These are phyloP conservation scores for Metschnikowia kunwiensis DNA, from an alignment of 805 yeast species.

Conservation along the genomic window DNA sequence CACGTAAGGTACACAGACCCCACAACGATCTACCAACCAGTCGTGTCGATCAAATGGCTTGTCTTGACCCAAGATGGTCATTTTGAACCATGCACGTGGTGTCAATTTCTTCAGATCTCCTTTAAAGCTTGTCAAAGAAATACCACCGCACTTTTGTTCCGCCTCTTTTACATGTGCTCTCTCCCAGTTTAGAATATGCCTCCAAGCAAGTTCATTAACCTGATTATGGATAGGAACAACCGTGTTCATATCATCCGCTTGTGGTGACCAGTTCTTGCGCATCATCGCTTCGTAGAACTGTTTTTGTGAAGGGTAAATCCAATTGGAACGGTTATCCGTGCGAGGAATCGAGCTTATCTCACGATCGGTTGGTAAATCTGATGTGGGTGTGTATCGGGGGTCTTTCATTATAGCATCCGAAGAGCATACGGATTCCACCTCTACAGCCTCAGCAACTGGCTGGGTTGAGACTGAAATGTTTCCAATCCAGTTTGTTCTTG, in stretches of 20 bases:
- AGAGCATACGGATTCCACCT: conserved; percentile 39
- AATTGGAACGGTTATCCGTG: conserved; percentile 57
- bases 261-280: conserved; percentile 84
- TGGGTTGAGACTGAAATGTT: conserved; percentile 26
- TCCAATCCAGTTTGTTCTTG: conserved; percentile 56
- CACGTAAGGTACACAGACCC: conserved; percentile 78
- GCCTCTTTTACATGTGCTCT: conserved; percentile 48
- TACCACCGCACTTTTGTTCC: conserved; percentile 65
- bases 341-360: conserved; percentile 82
- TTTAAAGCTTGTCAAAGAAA: conserved; percentile 77
- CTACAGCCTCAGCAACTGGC: conserved; percentile 39
- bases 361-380: conserved; percentile 62
- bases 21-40: conserved; percentile 87
- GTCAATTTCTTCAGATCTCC: conserved; percentile 86
- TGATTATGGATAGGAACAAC: conserved; percentile 93
- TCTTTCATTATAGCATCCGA: conserved; percentile 41
- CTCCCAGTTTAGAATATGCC: conserved; percentile 82
- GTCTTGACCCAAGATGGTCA: conserved; percentile 63
- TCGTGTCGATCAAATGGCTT: conserved; percentile 96
- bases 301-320: conserved; percentile 95
- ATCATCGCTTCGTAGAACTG: conserved; percentile 94
- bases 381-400: conserved; percentile 25
- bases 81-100: conserved; percentile 74
- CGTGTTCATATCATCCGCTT: conserved; percentile 76
- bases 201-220: conserved; percentile 93